phyloP scores from a whole-genome alignment of 2,329 filamentous ascomycete species.

The Penicillium griseofulvum region DNA sequence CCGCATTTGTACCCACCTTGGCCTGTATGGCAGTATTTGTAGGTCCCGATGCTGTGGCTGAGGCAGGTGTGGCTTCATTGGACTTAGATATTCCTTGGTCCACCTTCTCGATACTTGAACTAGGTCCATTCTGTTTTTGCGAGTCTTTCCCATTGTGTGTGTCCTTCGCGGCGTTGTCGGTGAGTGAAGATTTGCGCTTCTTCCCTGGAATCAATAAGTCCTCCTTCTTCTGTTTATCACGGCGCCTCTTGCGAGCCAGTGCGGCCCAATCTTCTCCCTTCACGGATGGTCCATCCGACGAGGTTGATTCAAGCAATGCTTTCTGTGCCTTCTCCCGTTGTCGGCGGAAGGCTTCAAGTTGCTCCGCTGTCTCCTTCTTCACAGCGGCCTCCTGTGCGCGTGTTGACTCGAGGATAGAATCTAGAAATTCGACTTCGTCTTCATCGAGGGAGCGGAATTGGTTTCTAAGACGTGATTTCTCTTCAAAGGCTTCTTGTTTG shows the following conservation, averaged over 20 bases:
- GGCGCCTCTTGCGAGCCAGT: conserved; percentile 53
- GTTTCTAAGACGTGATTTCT: conserved; percentile 50
- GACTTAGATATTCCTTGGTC: background rate
- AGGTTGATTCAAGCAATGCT: conserved; percentile 41
- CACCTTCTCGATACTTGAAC: background rate
- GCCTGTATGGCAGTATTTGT: background rate
- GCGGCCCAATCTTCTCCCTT: conserved; percentile 51
- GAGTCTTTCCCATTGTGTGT: conserved; percentile 5
- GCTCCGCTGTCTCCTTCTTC: conserved; percentile 58
- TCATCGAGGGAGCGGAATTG: conserved; percentile 53
- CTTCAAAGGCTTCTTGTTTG: conserved; percentile 54
- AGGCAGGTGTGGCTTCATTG: background rate
- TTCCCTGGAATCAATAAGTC: conserved; percentile 43
- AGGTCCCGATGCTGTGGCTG: background rate
- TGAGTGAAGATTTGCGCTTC: conserved; percentile 41
- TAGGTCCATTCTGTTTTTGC: conserved; percentile 10
- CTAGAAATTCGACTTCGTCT: conserved; percentile 52
- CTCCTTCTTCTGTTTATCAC: conserved; percentile 46
- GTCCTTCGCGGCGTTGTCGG: conserved; percentile 15
- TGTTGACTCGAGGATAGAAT: conserved; percentile 57
- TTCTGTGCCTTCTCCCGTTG: conserved; percentile 60
- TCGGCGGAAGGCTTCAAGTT: conserved; percentile 58
- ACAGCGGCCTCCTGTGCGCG: conserved; percentile 57
- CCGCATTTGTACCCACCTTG: background rate
- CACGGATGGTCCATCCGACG: conserved; percentile 31